Percentiles rank a stretch among this genome's conserved stretches.
Evolutionary conservation across 1,139 yeast species (phyloP).

Genomic region (Citeromyces siamensis): DNA sequence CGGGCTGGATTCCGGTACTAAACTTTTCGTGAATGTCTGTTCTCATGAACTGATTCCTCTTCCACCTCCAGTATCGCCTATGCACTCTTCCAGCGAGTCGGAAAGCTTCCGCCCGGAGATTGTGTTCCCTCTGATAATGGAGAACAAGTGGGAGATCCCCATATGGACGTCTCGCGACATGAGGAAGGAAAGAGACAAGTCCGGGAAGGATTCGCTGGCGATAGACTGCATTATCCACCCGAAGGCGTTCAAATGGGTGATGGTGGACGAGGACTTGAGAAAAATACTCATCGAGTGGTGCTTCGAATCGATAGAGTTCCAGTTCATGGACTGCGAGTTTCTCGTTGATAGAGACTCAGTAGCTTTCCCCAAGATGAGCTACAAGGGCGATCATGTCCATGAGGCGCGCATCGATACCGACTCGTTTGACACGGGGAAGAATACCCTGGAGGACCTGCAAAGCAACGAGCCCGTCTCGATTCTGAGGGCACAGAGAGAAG

Average conservation of each 20-base stretch:
- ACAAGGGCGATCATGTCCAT: conserved; percentile 35
- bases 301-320: conserved; percentile 53
- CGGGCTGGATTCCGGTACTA: conserved; percentile 26
- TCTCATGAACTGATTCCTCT: conserved; percentile 50
- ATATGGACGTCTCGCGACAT: conserved; percentile 48
- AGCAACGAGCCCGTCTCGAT: conserved; percentile 27
- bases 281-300: conserved; percentile 48
- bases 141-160: conserved; percentile 79
- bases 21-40: conserved; percentile 73
- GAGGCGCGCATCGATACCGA: conserved; percentile 22
- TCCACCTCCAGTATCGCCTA: conserved; percentile 25
- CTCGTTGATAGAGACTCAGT: conserved; percentile 25
- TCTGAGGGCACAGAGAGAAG: conserved; percentile 24
- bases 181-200: conserved; percentile 47
- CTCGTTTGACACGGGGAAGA: conserved; percentile 21
- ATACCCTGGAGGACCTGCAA: conserved; percentile 18
- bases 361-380: conserved; percentile 44
- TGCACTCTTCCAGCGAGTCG: conserved; percentile 7
- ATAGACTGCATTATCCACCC: conserved; percentile 68
- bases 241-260: conserved; percentile 49
- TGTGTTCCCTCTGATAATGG: conserved; percentile 55
- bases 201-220: conserved; percentile 51
- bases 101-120: conserved; percentile 39
- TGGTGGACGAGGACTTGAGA: conserved; percentile 35
- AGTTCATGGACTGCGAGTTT: conserved; percentile 26